Conservation (phyloP, 2,329 filamentous ascomycete species). For the Fusarium sarcochroum region DNA sequence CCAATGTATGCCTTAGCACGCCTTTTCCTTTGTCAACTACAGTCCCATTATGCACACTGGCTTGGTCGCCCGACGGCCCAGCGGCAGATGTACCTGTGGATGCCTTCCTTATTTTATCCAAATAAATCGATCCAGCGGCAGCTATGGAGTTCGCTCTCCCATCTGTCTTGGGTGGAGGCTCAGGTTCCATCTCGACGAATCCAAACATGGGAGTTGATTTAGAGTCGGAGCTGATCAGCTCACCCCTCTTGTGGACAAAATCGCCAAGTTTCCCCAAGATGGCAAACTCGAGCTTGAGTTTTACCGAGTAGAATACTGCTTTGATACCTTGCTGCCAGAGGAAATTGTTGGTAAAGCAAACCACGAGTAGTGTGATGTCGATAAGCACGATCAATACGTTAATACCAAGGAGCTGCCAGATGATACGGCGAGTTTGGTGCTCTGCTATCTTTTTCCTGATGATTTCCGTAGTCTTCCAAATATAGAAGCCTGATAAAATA, state of each 20-base stretch:
- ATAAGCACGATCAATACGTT: constrained; percentile 60
- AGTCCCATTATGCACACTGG: neutral
- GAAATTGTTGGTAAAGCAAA: constrained; percentile 52
- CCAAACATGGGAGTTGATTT: constrained; percentile 28
- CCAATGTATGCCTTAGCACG: constrained; percentile 13
- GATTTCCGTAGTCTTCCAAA: constrained; percentile 34
- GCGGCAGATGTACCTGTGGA: constrained; percentile 14
- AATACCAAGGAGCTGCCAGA: constrained; percentile 49
- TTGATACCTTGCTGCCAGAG: constrained; percentile 54
- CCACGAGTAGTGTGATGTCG: constrained; percentile 55
- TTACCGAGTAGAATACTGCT: constrained; percentile 54
- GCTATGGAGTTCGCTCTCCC: neutral
- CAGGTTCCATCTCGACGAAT: constrained; percentile 35
- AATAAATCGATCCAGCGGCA: neutral
- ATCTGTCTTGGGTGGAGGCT: constrained; percentile 13
- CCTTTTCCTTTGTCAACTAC: constrained; percentile 10
- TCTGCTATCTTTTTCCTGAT: constrained; percentile 21
- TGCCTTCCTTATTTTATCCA: constrained; percentile 20
- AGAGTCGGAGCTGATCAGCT: constrained; percentile 15
- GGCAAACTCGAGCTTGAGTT: constrained; percentile 56
- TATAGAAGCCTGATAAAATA: constrained; percentile 34
- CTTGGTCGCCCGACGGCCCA: constrained; percentile 11
- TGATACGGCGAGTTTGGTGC: constrained; percentile 25
- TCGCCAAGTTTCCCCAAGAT: constrained; percentile 55
- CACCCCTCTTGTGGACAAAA: constrained; percentile 49